Percentiles rank a stretch among this genome's conserved stretches.
Conservation (phyloP, 2,329 filamentous ascomycete genomes). For the Xylaria sp. region DNA sequence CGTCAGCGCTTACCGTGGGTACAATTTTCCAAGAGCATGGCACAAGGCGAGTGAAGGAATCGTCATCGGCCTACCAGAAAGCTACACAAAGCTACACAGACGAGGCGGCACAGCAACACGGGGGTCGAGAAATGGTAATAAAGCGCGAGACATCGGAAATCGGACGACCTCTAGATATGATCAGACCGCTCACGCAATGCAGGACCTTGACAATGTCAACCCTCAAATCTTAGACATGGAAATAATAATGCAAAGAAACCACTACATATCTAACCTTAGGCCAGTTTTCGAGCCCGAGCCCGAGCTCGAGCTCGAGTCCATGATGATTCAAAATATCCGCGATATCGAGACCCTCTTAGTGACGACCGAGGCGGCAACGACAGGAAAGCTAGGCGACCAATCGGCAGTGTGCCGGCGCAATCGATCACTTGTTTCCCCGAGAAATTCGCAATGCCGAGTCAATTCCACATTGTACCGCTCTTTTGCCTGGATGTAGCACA, state of each 20-base stretch:
- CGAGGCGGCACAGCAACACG: slow-evolving; percentile 9
- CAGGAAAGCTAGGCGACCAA: background rate
- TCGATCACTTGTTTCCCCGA: background rate
- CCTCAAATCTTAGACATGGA: too few relatives aligned
- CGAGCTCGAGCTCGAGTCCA: too few relatives aligned
- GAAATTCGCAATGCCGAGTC: background rate
- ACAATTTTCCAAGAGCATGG: background rate
- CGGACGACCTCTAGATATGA: too few relatives aligned
- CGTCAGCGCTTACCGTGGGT: background rate
- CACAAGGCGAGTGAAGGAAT: slow-evolving; percentile 9
- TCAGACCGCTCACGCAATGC: too few relatives aligned
- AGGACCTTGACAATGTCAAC: too few relatives aligned
- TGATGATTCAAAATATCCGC: too few relatives aligned
- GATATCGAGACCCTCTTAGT: too few relatives aligned
- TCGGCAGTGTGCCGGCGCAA: slow-evolving; percentile 1
- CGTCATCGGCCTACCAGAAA: slow-evolving; percentile 8
- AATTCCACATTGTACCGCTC: background rate
- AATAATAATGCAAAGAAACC: too few relatives aligned
- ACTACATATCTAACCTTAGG: too few relatives aligned
- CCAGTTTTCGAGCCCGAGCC: too few relatives aligned
- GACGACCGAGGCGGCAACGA: too few relatives aligned
- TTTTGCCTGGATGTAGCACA: background rate
- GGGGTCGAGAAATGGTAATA: background rate
- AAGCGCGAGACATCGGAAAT: too few relatives aligned
- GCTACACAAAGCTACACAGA: slow-evolving; percentile 22